A percentile compares a stretch with the other conserved stretches of the same genome.
Evolutionary conservation across 108 stramenopile genomes (phyloP).

Genomic region (Schizochytrium sp.): DNA sequence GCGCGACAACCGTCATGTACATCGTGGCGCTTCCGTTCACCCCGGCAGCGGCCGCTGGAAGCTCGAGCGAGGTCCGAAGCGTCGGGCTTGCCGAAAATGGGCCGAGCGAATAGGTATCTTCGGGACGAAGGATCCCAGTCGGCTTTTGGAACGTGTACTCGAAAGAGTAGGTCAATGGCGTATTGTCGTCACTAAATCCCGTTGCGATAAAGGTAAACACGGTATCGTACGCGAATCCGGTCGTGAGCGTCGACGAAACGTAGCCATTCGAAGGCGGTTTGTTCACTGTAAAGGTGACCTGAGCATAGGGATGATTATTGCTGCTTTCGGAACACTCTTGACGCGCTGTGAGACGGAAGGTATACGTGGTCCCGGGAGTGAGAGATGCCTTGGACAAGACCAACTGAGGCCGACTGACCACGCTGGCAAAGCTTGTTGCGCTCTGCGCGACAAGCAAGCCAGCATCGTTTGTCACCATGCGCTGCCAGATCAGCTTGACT

Average conservation of each 20-base stretch:
- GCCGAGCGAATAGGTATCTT: not conserved
- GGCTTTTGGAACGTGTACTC: not conserved
- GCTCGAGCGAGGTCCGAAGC: not conserved
- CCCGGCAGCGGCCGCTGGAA: not conserved
- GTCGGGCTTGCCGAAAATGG: not conserved
- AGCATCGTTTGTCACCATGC: not conserved
- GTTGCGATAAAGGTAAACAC: not conserved
- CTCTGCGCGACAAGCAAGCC: not conserved
- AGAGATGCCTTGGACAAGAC: not conserved
- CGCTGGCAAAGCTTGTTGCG: not conserved
- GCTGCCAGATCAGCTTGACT: not conserved
- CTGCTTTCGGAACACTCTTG: not conserved
- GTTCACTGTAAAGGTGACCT: constrained; percentile 10
- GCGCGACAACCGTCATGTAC: not conserved
- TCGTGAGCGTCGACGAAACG: not conserved
- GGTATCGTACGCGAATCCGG: not conserved
- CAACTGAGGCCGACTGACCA: not conserved
- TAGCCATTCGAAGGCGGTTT: not conserved
- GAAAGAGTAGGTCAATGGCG: not conserved
- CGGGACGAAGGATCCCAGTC: not conserved
- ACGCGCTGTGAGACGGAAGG: not conserved
- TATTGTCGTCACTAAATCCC: not conserved
- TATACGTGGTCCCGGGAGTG: not conserved
- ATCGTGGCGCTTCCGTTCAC: not conserved
- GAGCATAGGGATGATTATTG: not conserved